A percentile compares a stretch with the other conserved stretches of the same genome.
Evolutionary conservation across 106 monocot genomes (phyloP).

Genomic region (Allium cepa): DNA sequence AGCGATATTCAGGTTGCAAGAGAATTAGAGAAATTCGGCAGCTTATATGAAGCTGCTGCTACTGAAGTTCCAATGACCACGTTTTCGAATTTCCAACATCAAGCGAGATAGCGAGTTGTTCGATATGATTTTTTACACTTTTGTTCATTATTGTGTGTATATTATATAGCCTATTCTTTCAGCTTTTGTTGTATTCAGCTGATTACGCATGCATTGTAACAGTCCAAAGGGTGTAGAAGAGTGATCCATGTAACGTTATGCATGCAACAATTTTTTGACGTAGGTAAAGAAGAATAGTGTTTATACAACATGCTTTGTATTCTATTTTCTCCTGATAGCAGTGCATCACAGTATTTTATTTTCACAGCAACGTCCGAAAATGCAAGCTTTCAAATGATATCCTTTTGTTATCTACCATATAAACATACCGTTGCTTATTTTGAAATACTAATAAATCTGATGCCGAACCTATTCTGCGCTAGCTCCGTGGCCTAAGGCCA

Average conservation of each 20-base stretch:
- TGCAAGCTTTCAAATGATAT: neutral
- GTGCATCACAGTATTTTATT: neutral
- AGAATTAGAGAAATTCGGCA: slow-evolving; percentile 47
- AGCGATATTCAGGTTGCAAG: slow-evolving; percentile 58
- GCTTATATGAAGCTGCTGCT: neutral
- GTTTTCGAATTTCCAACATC: slow-evolving; percentile 6
- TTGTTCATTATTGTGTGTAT: slow-evolving; percentile 10
- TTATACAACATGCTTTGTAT: slow-evolving; percentile 5
- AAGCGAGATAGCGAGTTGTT: slow-evolving; percentile 12
- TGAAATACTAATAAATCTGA: too few relatives aligned
- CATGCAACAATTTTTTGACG: neutral
- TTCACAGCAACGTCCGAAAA: neutral
- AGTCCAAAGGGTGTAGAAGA: neutral
- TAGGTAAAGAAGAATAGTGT: slow-evolving; percentile 7
- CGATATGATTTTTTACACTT: neutral
- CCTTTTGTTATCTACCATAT: too few relatives aligned
- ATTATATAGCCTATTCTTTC: slow-evolving; percentile 22
- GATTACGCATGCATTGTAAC: neutral
- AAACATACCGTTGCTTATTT: too few relatives aligned
- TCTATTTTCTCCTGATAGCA: neutral
- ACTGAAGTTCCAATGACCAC: slow-evolving; percentile 25
- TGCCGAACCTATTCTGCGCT: too few relatives aligned
- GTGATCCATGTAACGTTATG: neutral
- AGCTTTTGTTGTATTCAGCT: slow-evolving; percentile 4
- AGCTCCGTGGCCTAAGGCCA: too few relatives aligned